phyloP scores from a whole-genome alignment of 2,329 filamentous ascomycete species.

The Spiromastix sp. region DNA sequence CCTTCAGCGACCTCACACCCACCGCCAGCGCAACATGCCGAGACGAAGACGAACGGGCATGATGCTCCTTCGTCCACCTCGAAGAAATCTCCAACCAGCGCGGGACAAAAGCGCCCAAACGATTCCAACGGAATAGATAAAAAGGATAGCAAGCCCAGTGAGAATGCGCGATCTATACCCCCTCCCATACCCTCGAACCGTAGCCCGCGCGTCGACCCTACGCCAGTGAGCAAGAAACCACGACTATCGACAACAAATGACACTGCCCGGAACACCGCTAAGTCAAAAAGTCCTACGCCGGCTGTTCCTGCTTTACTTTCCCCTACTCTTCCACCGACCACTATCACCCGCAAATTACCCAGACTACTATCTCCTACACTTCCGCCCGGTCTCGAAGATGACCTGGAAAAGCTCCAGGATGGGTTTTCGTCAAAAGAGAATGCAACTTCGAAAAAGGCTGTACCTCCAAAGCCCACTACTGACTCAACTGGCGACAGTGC shows the following conservation, averaged over 20 bases:
- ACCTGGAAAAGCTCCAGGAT: constrained; percentile 36
- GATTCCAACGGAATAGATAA: not conserved
- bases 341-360: constrained; percentile 32
- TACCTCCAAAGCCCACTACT: not conserved
- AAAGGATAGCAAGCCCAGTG: not conserved
- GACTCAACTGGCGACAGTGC: not conserved
- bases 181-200: not conserved
- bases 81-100: too few relatives aligned
- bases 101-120: not conserved
- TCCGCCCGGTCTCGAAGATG: constrained; percentile 44
- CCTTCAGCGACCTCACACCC: not conserved
- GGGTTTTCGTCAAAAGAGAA: constrained; percentile 11
- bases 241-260: constrained; percentile 30
- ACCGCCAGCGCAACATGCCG: too few relatives aligned
- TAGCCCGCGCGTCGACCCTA: constrained; percentile 13
- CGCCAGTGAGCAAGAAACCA: constrained; percentile 27
- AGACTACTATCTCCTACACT: constrained; percentile 49
- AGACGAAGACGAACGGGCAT: not conserved
- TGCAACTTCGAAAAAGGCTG: not conserved
- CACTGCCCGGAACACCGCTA: constrained; percentile 15
- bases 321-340: constrained; percentile 29
- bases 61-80: not conserved
- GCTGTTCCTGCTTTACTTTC: constrained; percentile 31
- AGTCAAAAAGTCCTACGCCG: constrained; percentile 14
- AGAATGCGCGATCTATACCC: constrained; percentile 1